These are phyloP conservation scores for Candida broadrunensis DNA, from an alignment of 805 yeast species.

Conservation along the genomic window DNA sequence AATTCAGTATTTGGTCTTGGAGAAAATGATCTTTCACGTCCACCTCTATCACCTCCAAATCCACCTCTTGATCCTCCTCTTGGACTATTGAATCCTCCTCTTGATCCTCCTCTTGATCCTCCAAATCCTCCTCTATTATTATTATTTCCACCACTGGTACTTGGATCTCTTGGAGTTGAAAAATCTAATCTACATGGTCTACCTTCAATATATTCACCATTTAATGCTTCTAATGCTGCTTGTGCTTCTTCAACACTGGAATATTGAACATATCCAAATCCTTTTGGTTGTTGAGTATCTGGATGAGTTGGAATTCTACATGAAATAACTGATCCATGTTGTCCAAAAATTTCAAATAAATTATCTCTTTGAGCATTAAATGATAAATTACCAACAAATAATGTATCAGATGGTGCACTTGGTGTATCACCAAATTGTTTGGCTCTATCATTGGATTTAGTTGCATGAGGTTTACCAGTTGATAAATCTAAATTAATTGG, in stretches of 20 bases:
- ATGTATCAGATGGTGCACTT: slow-evolving; percentile 91
- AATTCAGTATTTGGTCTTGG: slow-evolving; percentile 68
- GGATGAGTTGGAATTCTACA: slow-evolving; percentile 98
- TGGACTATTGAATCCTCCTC: slow-evolving; percentile 37
- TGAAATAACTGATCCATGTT: slow-evolving; percentile 78
- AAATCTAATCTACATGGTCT: slow-evolving; percentile 93
- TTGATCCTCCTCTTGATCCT: slow-evolving; percentile 29
- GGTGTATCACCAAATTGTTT: slow-evolving; percentile 85
- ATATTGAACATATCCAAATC: slow-evolving; percentile 97
- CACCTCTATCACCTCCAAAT: slow-evolving; percentile 30
- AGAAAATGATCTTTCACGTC: slow-evolving; percentile 50
- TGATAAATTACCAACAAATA: slow-evolving; percentile 93
- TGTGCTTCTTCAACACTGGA: slow-evolving; percentile 84
- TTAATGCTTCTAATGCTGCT: slow-evolving; percentile 79
- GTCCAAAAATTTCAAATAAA: slow-evolving; percentile 69
- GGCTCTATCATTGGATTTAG: slow-evolving; percentile 74
- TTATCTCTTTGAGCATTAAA: slow-evolving; percentile 84
- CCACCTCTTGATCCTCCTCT: slow-evolving; percentile 44
- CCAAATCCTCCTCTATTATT: slow-evolving; percentile 42
- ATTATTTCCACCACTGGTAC: slow-evolving; percentile 20
- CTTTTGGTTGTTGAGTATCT: slow-evolving; percentile 98
- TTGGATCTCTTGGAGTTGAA: slow-evolving; percentile 81
- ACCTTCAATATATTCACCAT: slow-evolving; percentile 86
- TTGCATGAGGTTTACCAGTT: slow-evolving; percentile 69
- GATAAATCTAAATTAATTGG: slow-evolving; percentile 92